Conservation (phyloP, 176 grass and related monocot species). For the Musa schizocarpa region DNA sequence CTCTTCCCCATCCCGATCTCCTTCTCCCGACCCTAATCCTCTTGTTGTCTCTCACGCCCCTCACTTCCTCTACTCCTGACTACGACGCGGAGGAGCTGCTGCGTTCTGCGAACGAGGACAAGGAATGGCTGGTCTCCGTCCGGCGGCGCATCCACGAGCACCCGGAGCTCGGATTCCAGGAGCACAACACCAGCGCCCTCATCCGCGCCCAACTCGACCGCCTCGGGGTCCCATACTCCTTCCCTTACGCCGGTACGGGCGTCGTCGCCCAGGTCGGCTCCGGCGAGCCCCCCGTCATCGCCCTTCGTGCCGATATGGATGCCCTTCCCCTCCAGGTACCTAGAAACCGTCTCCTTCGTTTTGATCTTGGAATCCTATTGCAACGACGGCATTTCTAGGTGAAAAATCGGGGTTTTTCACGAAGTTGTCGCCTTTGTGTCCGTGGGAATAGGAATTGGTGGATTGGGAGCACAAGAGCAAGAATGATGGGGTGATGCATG, state of each 20-base stretch:
- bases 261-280: slow-evolving; percentile 66
- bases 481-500: slow-evolving; percentile 81
- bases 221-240: slow-evolving; percentile 39
- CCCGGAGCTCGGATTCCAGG: slow-evolving; percentile 78
- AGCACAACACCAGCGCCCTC: slow-evolving; percentile 64
- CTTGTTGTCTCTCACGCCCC: not conserved
- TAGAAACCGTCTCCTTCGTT: not conserved
- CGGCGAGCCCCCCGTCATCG: slow-evolving; percentile 52
- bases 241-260: slow-evolving; percentile 51
- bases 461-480: slow-evolving; percentile 95
- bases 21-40: not conserved
- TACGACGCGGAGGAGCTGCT: slow-evolving; percentile 54
- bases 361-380: too few species aligned
- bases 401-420: not conserved
- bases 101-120: slow-evolving; percentile 35
- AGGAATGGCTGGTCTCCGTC: slow-evolving; percentile 54
- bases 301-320: slow-evolving; percentile 93
- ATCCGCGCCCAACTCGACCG: slow-evolving; percentile 63
- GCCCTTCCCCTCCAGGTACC: slow-evolving; percentile 69
- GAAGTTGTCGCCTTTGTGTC: not conserved
- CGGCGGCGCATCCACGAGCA: slow-evolving; percentile 74
- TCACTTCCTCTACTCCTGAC: not conserved
- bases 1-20: not conserved
- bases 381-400: too few species aligned
- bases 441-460: slow-evolving; percentile 47